Evolutionary conservation across 2,329 filamentous ascomycete genomes (phyloP).

Genomic region (Lachnellula subtilissima): DNA sequence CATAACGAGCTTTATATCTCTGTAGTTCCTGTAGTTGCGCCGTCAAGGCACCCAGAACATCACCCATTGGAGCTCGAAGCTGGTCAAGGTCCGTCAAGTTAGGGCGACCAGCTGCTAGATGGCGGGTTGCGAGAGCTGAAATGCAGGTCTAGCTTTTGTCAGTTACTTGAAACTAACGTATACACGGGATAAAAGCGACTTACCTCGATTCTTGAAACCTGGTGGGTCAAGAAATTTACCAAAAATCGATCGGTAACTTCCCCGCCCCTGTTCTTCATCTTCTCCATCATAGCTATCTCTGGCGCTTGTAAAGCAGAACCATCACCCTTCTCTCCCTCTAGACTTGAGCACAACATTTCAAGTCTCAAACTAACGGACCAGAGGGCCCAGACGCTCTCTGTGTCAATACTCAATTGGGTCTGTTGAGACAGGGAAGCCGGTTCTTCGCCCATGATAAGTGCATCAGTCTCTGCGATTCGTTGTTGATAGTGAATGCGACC

Average conservation of each 20-base stretch:
- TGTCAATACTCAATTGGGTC: slow-evolving; percentile 68
- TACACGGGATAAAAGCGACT: slow-evolving; percentile 21
- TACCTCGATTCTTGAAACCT: slow-evolving; percentile 94
- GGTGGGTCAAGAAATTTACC: slow-evolving; percentile 86
- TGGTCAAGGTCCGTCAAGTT: slow-evolving; percentile 60
- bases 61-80: slow-evolving; percentile 71
- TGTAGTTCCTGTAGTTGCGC: slow-evolving; percentile 60
- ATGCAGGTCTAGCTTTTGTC: slow-evolving; percentile 63
- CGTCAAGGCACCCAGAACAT: slow-evolving; percentile 60
- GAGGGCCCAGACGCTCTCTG: slow-evolving; percentile 72
- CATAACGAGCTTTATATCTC: slow-evolving; percentile 45
- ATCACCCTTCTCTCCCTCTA: slow-evolving; percentile 61
- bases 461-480: slow-evolving; percentile 22
- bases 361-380: slow-evolving; percentile 86
- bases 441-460: slow-evolving; percentile 39
- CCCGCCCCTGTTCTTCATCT: slow-evolving; percentile 65
- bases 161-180: slow-evolving; percentile 15
- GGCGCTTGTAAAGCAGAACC: slow-evolving; percentile 65
- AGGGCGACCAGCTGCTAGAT: slow-evolving; percentile 68
- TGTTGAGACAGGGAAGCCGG: slow-evolving; percentile 61
- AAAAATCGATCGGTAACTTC: slow-evolving; percentile 87
- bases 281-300: slow-evolving; percentile 77
- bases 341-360: slow-evolving; percentile 84
- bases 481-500: slow-evolving; percentile 70
- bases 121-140: slow-evolving; percentile 71